phyloP scores from a whole-genome alignment of 2,329 filamentous ascomycete genomes.

The Aurifilum marmelostoma region DNA sequence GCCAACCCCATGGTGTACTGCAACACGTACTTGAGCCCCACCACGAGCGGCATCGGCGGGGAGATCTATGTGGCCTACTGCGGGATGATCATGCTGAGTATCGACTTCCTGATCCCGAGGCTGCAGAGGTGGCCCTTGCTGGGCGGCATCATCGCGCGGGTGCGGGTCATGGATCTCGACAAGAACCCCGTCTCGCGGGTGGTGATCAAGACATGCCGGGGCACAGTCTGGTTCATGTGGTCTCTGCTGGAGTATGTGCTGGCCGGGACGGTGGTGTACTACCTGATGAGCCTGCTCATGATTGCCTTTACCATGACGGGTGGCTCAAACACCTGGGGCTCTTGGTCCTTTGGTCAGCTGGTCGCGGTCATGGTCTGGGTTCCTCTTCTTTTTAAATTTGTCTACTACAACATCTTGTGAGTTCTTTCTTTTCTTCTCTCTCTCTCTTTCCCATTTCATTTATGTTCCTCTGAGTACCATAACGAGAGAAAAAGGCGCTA shows the following conservation, averaged over 20 bases:
- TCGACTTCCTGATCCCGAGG: conserved; percentile 9
- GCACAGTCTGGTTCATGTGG: background rate
- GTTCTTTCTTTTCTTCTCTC: background rate
- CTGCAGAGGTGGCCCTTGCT: background rate
- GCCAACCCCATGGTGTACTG: conserved; percentile 22
- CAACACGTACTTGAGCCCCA: background rate
- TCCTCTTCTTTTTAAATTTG: conserved; percentile 11
- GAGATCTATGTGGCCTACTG: conserved; percentile 1
- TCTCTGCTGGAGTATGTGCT: conserved; percentile 7
- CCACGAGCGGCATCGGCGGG: background rate
- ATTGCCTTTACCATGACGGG: conserved; percentile 7
- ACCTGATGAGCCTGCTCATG: conserved; percentile 3
- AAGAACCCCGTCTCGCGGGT: background rate
- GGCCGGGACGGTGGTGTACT: background rate
- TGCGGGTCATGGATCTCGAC: background rate
- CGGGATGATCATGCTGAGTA: background rate
- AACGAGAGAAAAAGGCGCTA: background rate
- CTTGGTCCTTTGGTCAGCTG: conserved; percentile 22
- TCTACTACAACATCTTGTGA: conserved; percentile 19
- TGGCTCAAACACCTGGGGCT: conserved; percentile 6
- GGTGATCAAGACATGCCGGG: background rate
- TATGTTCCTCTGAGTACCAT: background rate
- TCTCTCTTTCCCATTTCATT: background rate
- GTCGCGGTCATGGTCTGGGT: conserved; percentile 21
- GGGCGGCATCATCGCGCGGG: background rate